phyloP scores from a whole-genome alignment of 23 red algal genomes.

The Chondrus crispus region DNA sequence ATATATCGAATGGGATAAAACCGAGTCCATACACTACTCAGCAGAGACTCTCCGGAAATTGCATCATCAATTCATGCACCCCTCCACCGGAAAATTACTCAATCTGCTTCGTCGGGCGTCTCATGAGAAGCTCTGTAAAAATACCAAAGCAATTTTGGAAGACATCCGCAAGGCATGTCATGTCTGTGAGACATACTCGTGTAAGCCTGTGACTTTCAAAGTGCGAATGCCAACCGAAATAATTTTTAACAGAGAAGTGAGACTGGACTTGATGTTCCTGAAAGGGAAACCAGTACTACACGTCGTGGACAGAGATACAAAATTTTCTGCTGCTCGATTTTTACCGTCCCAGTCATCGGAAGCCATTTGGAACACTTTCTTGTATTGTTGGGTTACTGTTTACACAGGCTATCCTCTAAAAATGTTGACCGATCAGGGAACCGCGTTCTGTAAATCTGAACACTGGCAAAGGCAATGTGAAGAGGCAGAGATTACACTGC shows the following conservation, averaged over 20 bases:
- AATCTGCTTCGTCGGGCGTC: not conserved
- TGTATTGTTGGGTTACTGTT: conserved; percentile 7
- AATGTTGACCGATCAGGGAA: conserved; percentile 1
- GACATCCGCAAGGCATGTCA: not conserved
- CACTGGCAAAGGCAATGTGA: not conserved
- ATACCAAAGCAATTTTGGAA: not conserved
- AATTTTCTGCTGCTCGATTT: conserved; percentile 5
- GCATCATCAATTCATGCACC: not conserved
- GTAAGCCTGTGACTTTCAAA: no score
- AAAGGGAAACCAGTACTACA: conserved; percentile 19
- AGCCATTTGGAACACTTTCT: conserved; percentile 1
- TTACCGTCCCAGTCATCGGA: not conserved
- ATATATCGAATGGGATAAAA: not conserved
- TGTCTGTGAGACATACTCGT: no score
- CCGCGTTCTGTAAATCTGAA: not conserved
- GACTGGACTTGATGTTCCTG: not conserved
- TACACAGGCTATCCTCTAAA: not conserved
- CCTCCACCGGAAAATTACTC: not conserved
- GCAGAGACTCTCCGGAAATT: not conserved
- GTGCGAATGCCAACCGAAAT: no score
- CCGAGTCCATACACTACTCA: not conserved
- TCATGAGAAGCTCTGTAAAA: no score
- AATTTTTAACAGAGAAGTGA: not conserved
- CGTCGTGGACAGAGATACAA: not conserved
- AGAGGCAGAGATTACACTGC: not conserved